Conservation (phyloP, 73 alveolate genomes). For the Paraurostyla sp. region DNA sequence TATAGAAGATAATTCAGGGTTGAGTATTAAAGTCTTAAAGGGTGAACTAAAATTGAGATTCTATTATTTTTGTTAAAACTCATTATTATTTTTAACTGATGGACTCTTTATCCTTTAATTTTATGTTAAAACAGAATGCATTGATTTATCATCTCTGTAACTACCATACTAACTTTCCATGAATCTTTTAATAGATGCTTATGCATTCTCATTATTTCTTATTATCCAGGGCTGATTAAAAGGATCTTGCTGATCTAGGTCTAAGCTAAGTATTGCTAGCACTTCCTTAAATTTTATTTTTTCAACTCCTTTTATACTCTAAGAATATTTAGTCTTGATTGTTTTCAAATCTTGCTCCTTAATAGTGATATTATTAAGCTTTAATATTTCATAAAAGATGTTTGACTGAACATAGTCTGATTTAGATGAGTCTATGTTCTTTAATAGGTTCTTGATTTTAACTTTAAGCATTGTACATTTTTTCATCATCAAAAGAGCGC, state of each 20-base stretch:
- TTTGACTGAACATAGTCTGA: neutral
- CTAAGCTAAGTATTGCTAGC: neutral
- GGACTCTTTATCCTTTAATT: neutral
- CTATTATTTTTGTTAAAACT: too few relatives aligned
- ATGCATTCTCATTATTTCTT: neutral
- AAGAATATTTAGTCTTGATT: neutral
- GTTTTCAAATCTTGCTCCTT: neutral
- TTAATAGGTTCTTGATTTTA: neutral
- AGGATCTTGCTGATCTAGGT: neutral
- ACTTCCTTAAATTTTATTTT: slow-evolving; percentile 5
- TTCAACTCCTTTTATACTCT: neutral
- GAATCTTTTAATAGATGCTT: neutral
- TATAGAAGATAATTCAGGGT: too few relatives aligned
- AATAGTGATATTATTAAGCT: neutral
- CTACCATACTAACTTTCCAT: slow-evolving; percentile 12
- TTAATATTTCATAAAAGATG: neutral
- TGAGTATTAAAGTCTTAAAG: too few relatives aligned
- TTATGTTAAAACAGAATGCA: neutral
- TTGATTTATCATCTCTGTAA: neutral
- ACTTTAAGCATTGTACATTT: neutral
- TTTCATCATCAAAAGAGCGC: too few relatives aligned
- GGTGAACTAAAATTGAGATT: too few relatives aligned
- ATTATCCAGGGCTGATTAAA: neutral
- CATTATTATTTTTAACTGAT: too few relatives aligned
- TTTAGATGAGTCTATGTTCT: neutral